Conservation (phyloP, 257 asterid genomes). For the Rauvolfia tetraphylla region DNA sequence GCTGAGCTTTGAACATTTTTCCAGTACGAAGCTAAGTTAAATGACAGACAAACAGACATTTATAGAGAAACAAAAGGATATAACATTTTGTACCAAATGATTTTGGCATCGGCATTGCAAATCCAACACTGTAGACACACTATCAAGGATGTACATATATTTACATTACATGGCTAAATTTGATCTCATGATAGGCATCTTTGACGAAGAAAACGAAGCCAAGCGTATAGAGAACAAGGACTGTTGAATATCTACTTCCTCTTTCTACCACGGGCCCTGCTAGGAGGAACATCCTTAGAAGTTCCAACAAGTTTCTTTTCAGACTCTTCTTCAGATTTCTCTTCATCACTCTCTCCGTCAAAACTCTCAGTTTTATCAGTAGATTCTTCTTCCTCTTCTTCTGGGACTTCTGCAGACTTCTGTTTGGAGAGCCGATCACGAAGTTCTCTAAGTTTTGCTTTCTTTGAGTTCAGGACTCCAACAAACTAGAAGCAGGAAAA, state of each 20-base stretch:
- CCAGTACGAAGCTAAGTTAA: not conserved
- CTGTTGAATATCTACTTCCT: slow-evolving; percentile 36
- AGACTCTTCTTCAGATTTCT: slow-evolving; percentile 40
- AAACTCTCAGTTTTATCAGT: slow-evolving; percentile 68
- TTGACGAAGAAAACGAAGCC: not conserved
- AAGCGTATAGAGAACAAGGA: not conserved
- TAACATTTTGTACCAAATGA: not conserved
- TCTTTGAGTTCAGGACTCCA: slow-evolving; percentile 73
- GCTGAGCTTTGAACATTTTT: not conserved
- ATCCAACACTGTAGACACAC: not conserved
- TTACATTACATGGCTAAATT: not conserved
- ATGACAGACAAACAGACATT: not conserved
- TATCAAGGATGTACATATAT: not conserved
- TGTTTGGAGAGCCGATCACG: slow-evolving; percentile 57
- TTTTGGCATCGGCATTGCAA: not conserved
- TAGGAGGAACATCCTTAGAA: slow-evolving; percentile 39
- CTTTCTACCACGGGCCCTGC: slow-evolving; percentile 60
- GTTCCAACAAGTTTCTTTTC: slow-evolving; percentile 24
- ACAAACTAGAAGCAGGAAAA: slow-evolving; percentile 54
- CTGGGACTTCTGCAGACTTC: slow-evolving; percentile 28
- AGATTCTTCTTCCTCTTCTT: slow-evolving; percentile 51
- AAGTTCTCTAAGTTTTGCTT: slow-evolving; percentile 84
- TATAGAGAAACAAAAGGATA: not conserved
- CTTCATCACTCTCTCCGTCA: slow-evolving; percentile 45
- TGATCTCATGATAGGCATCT: not conserved